Evolutionary conservation across 108 stramenopile genomes (phyloP), one percentile per base, ranked within the genome.

Genomic region (Fistulifera solaris): DNA sequence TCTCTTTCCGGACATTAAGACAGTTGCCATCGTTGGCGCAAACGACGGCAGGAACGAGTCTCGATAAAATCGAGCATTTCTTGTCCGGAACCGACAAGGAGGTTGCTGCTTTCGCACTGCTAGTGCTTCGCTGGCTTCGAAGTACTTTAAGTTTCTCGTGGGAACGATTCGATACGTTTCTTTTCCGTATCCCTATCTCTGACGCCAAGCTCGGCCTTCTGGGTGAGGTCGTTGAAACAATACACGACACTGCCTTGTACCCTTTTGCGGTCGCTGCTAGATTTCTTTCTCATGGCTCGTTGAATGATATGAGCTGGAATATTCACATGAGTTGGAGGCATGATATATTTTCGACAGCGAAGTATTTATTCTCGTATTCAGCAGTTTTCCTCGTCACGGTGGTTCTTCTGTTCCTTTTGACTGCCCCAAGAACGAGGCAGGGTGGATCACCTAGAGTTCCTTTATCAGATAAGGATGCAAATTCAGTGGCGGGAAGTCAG

Each of bases 311-410:
- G 46, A 19, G 23, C 0, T 14, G 19, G 42, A 17, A 23, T 15
- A 38, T 66, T 0, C 31, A 35, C 31, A 3, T 35, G 6, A 8
- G 6, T 8, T 78, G 77, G 77, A 43, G 68, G 22, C 38, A 49
- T 41, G 56, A 78, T 41, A 65, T 72, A 24, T 70, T 65, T 56
- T 45, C 19, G 48, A 67, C 66, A 16, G 42, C 65, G 7, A 46
- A 63, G 21, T 22, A 24, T 11, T 41, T 73, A 2, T 57, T 73
- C 27, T 59, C 59, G 41, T 58, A 78, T 42, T 60, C 77, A 1
- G 65, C 61, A 10, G 44, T 72, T 21, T 72, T 72, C 43, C 59
- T 78, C 3, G 48, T 73, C 28, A 35, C 53, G 12, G 31, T 67
- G 1, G 40, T 73, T 42, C 12, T 67, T 19, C 42, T 73, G 22